Evolutionary conservation across 495 filamentous ascomycete species (phyloP).

Genomic region (Elasticomyces elasticus): DNA sequence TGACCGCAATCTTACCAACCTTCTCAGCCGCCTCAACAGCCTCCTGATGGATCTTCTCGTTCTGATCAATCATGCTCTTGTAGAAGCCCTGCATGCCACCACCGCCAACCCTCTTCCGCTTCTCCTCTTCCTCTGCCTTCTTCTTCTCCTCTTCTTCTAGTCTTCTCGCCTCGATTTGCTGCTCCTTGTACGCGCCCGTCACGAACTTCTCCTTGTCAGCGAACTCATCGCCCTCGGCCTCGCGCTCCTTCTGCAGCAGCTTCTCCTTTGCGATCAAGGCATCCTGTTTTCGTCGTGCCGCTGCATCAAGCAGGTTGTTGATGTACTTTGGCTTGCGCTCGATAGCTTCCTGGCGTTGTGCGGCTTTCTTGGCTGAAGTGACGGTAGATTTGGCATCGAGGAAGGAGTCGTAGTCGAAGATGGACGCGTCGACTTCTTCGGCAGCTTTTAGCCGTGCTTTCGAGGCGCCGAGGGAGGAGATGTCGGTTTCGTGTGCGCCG

Average conservation of each 20-base stretch:
- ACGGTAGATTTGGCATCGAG: conserved; percentile 48
- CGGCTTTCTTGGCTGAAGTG: conserved; percentile 26
- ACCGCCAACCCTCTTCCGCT: conserved; percentile 46
- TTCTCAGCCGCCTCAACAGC: conserved; percentile 50
- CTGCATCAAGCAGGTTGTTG: conserved; percentile 63
- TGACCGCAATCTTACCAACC: conserved; percentile 26
- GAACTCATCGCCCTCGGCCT: conserved; percentile 88
- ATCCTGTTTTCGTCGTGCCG: conserved; percentile 81
- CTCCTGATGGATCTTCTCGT: conserved; percentile 64
- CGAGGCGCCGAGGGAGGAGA: conserved; percentile 46
- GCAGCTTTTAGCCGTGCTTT: conserved; percentile 48
- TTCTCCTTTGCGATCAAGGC: conserved; percentile 80
- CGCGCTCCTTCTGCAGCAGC: conserved; percentile 74
- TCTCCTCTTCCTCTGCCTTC: conserved; percentile 58
- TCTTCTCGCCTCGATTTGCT: conserved; percentile 72
- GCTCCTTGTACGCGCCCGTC: conserved; percentile 86
- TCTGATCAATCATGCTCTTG: conserved; percentile 65
- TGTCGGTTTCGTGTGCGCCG: conserved; percentile 21
- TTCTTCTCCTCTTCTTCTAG: conserved; percentile 71
- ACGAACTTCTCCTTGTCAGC: conserved; percentile 95
- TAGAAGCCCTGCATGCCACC: conserved; percentile 83
- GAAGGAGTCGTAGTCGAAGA: conserved; percentile 68
- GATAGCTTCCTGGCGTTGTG: conserved; percentile 30
- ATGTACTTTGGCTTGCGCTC: conserved; percentile 74
- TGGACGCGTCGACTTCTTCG: conserved; percentile 50